Percentiles rank a stretch among this genome's conserved stretches.
phyloP scores from a whole-genome alignment of 352 stramenopile genomes.

The Detonula confervacea region DNA sequence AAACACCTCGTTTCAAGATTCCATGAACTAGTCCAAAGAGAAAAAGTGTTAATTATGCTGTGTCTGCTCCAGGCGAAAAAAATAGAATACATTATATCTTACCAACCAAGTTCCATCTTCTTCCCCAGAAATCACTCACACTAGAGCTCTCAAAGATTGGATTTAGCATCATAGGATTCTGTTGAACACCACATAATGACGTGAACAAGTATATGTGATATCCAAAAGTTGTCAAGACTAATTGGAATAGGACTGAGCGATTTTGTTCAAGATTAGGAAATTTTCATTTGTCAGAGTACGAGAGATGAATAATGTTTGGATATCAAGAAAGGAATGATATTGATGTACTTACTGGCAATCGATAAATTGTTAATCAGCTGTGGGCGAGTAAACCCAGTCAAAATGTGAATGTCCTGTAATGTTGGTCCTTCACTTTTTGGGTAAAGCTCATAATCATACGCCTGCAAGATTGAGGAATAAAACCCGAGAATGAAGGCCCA shows the following conservation, averaged over 20 bases:
- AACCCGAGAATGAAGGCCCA: constrained; percentile 29
- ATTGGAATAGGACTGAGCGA: constrained; percentile 65
- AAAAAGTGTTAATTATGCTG: neutral
- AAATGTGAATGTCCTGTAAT: constrained; percentile 32
- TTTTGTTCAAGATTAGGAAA: constrained; percentile 15
- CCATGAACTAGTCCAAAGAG: constrained; percentile 42
- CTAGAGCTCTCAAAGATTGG: constrained; percentile 60
- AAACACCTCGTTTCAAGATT: constrained; percentile 70
- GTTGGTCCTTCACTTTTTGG: constrained; percentile 20
- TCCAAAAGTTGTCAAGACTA: constrained; percentile 67
- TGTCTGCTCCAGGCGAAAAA: constrained; percentile 8
- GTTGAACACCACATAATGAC: constrained; percentile 58
- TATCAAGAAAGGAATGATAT: neutral
- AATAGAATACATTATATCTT: constrained; percentile 13
- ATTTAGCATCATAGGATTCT: constrained; percentile 71
- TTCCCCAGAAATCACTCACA: constrained; percentile 61
- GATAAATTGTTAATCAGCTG: constrained; percentile 56
- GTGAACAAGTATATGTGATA: constrained; percentile 57
- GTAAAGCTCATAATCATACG: constrained; percentile 47
- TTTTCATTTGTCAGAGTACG: neutral
- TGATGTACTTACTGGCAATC: constrained; percentile 40
- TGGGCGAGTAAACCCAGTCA: constrained; percentile 24
- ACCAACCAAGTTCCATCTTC: constrained; percentile 52
- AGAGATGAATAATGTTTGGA: constrained; percentile 4
- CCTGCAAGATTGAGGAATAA: constrained; percentile 33